A percentile compares a stretch with the other conserved stretches of the same genome.
Conservation (phyloP, 1,139 yeast genomes). For the Taphrina betulina region DNA sequence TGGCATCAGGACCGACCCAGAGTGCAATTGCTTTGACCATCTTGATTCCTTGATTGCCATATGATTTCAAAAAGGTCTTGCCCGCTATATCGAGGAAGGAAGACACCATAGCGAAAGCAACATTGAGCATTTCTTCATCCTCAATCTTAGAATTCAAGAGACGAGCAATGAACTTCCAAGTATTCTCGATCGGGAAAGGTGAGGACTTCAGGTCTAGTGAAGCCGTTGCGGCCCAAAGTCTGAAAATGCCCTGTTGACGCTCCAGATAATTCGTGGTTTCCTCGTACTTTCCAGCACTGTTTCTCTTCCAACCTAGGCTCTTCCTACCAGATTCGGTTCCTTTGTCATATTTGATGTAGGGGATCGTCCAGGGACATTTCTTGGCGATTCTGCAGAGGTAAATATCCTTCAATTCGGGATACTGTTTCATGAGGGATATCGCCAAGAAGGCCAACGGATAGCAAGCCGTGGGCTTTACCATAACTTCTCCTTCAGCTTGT, state of each 20-base stretch:
- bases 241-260: constrained; percentile 78
- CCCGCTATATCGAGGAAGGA: constrained; percentile 95
- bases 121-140: constrained; percentile 54
- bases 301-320: constrained; percentile 84
- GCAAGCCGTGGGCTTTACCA: constrained; percentile 75
- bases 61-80: constrained; percentile 53
- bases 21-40: constrained; percentile 45
- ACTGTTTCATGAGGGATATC: constrained; percentile 53
- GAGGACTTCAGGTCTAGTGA: constrained; percentile 44
- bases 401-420: constrained; percentile 66
- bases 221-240: constrained; percentile 76
- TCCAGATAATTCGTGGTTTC: constrained; percentile 62
- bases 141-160: constrained; percentile 51
- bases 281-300: constrained; percentile 48
- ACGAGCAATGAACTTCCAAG: constrained; percentile 75
- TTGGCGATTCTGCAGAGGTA: constrained; percentile 80
- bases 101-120: constrained; percentile 69
- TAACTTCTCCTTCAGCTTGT: constrained; percentile 91
- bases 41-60: constrained; percentile 70
- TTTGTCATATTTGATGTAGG: constrained; percentile 48
- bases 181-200: constrained; percentile 54
- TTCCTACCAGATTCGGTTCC: constrained; percentile 80
- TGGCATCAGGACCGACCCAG: constrained; percentile 18
- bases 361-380: constrained; percentile 86
- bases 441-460: constrained; percentile 74